Percentiles rank a stretch among this genome's conserved stretches.
phyloP scores from a whole-genome alignment of 768 basidiomycete species.

The Rhizopogon roseolus region DNA sequence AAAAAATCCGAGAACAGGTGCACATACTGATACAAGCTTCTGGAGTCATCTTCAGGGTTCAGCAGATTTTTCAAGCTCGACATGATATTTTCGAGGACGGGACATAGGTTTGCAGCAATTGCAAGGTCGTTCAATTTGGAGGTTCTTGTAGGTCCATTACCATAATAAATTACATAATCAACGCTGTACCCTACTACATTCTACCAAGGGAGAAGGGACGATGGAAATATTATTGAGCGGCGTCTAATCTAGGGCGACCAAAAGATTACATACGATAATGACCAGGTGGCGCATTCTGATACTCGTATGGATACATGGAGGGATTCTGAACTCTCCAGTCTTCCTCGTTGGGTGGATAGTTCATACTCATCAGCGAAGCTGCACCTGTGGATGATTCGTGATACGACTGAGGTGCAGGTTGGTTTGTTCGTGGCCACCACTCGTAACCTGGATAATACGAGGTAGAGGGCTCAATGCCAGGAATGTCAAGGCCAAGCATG shows the following conservation, averaged over 20 bases:
- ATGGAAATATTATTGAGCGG: neutral
- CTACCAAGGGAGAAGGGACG: neutral
- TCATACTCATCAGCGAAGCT: slow-evolving; percentile 8
- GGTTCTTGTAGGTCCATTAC: slow-evolving; percentile 28
- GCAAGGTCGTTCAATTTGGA: slow-evolving; percentile 13
- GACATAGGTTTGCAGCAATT: slow-evolving; percentile 9
- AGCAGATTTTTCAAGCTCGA: slow-evolving; percentile 52
- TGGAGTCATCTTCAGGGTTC: slow-evolving; percentile 45
- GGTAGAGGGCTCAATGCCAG: slow-evolving; percentile 51
- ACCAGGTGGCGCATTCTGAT: slow-evolving; percentile 10
- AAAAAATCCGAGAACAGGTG: slow-evolving; percentile 3
- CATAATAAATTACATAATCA: slow-evolving; percentile 21
- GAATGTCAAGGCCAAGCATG: slow-evolving; percentile 64
- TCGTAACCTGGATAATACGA: slow-evolving; percentile 53
- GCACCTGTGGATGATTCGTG: slow-evolving; percentile 1
- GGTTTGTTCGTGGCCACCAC: slow-evolving; percentile 53
- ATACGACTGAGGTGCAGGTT: slow-evolving; percentile 10
- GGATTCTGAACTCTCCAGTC: slow-evolving; percentile 17
- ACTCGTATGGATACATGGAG: slow-evolving; percentile 15
- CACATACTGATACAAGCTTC: slow-evolving; percentile 39
- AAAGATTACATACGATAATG: slow-evolving; percentile 17
- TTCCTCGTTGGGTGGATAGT: slow-evolving; percentile 14
- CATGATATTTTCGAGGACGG: slow-evolving; percentile 34
- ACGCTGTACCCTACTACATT: neutral
- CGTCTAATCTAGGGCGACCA: neutral